A percentile compares a stretch with the other conserved stretches of the same genome.
phyloP scores from a whole-genome alignment of 495 filamentous ascomycete genomes.

The Bacidia gigantensis region DNA sequence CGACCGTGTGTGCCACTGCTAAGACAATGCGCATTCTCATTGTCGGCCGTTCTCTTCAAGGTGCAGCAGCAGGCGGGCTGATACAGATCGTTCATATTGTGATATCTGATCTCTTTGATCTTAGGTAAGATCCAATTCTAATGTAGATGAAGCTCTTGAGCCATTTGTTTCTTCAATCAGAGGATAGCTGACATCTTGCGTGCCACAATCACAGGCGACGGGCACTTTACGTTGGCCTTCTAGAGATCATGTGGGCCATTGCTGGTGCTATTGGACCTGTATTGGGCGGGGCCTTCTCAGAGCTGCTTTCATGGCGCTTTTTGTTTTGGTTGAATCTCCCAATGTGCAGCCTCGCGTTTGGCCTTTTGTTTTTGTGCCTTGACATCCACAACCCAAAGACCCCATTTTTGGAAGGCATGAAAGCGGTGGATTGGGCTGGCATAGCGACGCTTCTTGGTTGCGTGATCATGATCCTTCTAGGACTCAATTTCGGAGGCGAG shows the following conservation, averaged over 20 bases:
- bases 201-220: constrained; percentile 27
- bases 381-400: constrained; percentile 64
- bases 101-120: constrained; percentile 45
- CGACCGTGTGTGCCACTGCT: constrained; percentile 35
- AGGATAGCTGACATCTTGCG: not conserved
- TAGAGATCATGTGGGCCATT: constrained; percentile 43
- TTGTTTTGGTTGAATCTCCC: constrained; percentile 55
- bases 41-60: constrained; percentile 40
- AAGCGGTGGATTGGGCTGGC: constrained; percentile 65
- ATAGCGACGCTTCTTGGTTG: constrained; percentile 56
- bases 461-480: constrained; percentile 70
- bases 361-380: constrained; percentile 43
- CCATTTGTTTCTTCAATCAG: not conserved
- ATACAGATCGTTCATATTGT: constrained; percentile 39
- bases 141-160: not conserved
- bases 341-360: constrained; percentile 37
- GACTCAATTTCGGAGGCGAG: constrained; percentile 65
- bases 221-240: constrained; percentile 39
- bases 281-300: constrained; percentile 53
- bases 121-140: constrained; percentile 28
- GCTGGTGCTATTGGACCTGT: constrained; percentile 50
- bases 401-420: constrained; percentile 52
- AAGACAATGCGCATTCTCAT: constrained; percentile 41
- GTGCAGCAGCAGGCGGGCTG: constrained; percentile 40
- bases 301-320: constrained; percentile 51